Base-by-base conservation (phyloP, 768 basidiomycete genomes). In the Daedaleopsis sinensis region DNA sequence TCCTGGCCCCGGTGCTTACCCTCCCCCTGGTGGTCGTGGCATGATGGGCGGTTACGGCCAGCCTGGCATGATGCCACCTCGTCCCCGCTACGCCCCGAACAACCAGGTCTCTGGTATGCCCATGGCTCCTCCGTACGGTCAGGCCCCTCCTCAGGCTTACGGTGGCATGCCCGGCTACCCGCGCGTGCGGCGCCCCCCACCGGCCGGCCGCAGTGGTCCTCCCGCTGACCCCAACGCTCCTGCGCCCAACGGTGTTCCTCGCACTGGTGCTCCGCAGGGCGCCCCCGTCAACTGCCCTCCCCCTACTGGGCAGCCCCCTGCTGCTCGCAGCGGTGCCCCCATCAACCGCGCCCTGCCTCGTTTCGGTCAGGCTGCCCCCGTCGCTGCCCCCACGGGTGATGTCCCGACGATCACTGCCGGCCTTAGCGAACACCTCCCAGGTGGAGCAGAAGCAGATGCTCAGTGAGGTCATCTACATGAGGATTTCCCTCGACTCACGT, bases 371-470 rank as follows among this genome's bases (percentile, higher is more conserved):
- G 52, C 57, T 23, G 59, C 77, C 49, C 76, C 80, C 38, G 75
- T 77, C 50, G 75, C 82, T n/a, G 72, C 85, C 64, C 80, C 79
- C 42, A 70, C 82, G 55, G 72, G 82, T 59, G 82, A 82, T 21
- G 79, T 82, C 46, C 77, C 88, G 24, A 76, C 78, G 60, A 83
- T 93, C 61, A 86, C 84, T 51, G 79, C 93, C 21, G 70, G 71
- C 82, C 11, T 80, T 91, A 62, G 83, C 84, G 46, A 81, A 70
- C 63, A 85, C 86, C 23, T 76, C 82, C 51, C 85, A 87, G 38
- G 79, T 82, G 74, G 96, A 98, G 77, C 95, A 98, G 85, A 99
- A 99, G 83, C 97, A 99, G 77, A 94, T 98, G 90, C 83, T 99
- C 51, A 97, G 97, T 68, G 97, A 99, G 78, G 86, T 91, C 52